Evolutionary conservation across 257 asterid species (phyloP).

Genomic region (Nicotiana noctiflora): DNA sequence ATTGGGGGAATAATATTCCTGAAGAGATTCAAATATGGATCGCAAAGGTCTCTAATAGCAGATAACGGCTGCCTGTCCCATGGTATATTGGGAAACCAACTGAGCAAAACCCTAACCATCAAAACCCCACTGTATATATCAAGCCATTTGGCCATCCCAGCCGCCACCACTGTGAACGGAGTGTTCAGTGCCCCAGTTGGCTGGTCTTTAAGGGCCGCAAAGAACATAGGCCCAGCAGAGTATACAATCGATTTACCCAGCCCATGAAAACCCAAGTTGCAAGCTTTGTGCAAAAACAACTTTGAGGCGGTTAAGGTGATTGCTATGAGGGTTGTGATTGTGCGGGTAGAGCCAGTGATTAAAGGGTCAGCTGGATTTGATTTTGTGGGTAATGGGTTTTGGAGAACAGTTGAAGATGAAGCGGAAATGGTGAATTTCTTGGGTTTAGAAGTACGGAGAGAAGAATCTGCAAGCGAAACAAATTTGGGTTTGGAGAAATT

Average conservation of each 20-base stretch:
- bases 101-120: constrained; percentile 81
- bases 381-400: neutral
- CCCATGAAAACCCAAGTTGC: constrained; percentile 29
- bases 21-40: constrained; percentile 83
- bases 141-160: constrained; percentile 87
- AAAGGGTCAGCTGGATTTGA: constrained; percentile 17
- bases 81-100: constrained; percentile 95
- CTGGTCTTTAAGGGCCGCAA: constrained; percentile 54
- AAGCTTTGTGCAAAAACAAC: constrained; percentile 24
- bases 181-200: constrained; percentile 52
- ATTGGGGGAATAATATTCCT: constrained; percentile 86
- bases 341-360: constrained; percentile 68
- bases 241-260: constrained; percentile 23
- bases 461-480: constrained; percentile 3
- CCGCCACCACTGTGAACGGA: constrained; percentile 87
- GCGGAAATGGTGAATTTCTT: constrained; percentile 15
- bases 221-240: constrained; percentile 66
- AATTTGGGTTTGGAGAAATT: constrained; percentile 12
- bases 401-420: constrained; percentile 21
- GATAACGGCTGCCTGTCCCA: constrained; percentile 94
- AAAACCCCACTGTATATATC: constrained; percentile 80
- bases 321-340: constrained; percentile 61
- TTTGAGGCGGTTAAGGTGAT: constrained; percentile 42
- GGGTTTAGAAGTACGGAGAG: neutral
- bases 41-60: constrained; percentile 89